Evolutionary conservation across 2,329 filamentous ascomycete species (phyloP).

Genomic region (Verruconis gallopava): DNA sequence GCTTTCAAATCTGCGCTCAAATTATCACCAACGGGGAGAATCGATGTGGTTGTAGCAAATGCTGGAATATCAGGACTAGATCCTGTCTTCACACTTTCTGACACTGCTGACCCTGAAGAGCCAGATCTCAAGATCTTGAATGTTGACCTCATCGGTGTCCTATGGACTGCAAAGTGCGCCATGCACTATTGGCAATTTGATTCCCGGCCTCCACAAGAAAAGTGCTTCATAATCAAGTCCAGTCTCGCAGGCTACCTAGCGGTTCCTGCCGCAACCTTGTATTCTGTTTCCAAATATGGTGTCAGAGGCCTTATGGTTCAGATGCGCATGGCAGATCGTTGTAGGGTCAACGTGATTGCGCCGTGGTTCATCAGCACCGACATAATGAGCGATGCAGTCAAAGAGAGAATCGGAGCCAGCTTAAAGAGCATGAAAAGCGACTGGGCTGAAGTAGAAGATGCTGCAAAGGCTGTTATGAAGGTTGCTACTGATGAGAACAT

Average conservation of each 20-base stretch:
- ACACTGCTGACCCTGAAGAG: conserved; percentile 16
- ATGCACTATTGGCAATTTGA: conserved; percentile 30
- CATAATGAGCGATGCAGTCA: conserved; percentile 8
- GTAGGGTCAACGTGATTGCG: conserved; percentile 9
- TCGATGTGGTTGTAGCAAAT: conserved; percentile 37
- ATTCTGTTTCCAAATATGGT: conserved; percentile 7
- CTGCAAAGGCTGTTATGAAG: conserved; percentile 5
- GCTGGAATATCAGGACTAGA: conserved; percentile 31
- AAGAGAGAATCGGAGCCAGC: not conserved
- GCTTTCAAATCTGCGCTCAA: conserved; percentile 29
- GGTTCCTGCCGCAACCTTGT: conserved; percentile 4
- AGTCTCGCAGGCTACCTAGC: conserved; percentile 8
- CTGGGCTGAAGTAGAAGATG: conserved; percentile 6
- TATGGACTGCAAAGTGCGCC: conserved; percentile 36
- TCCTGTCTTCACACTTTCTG: conserved; percentile 27
- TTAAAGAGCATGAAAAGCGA: not conserved
- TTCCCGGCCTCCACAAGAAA: not conserved
- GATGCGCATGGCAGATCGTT: conserved; percentile 6
- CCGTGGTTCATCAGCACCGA: conserved; percentile 9
- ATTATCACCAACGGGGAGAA: conserved; percentile 25
- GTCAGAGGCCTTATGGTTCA: conserved; percentile 8
- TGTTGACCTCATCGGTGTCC: conserved; percentile 29
- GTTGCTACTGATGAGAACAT: conserved; percentile 2
- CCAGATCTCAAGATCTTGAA: conserved; percentile 31
- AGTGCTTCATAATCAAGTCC: conserved; percentile 9